Conservation (phyloP, 306 rosid species). For the Cicer chorassanicum region DNA sequence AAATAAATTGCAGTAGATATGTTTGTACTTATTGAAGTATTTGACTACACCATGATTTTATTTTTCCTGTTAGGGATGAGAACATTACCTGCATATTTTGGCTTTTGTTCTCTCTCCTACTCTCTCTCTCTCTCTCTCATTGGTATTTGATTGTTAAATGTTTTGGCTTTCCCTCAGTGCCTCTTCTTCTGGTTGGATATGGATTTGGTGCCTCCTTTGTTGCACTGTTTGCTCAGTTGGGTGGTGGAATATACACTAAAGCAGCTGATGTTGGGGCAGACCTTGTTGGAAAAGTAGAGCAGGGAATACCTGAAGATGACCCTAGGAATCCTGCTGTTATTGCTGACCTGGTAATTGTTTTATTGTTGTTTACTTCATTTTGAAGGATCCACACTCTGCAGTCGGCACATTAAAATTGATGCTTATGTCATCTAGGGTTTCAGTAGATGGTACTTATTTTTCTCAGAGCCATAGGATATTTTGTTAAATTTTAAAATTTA, state of each 20-base stretch:
- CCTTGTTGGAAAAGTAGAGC: slow-evolving; percentile 98
- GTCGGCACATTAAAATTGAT: slow-evolving; percentile 2
- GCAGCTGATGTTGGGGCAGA: slow-evolving; percentile 99
- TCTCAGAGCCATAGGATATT: not conserved
- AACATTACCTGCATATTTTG: slow-evolving; percentile 25
- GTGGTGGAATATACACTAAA: slow-evolving; percentile 97
- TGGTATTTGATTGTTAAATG: slow-evolving; percentile 39
- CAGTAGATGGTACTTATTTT: slow-evolving; percentile 12
- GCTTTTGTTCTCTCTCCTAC: slow-evolving; percentile 27
- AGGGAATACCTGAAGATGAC: slow-evolving; percentile 99
- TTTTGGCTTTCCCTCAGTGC: slow-evolving; percentile 67
- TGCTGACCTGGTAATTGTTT: slow-evolving; percentile 88
- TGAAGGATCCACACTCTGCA: not conserved
- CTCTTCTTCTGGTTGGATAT: slow-evolving; percentile 98
- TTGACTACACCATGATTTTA: slow-evolving; percentile 12
- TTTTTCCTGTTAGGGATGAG: slow-evolving; percentile 19
- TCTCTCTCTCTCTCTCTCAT: slow-evolving; percentile 20
- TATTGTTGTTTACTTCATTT: slow-evolving; percentile 39
- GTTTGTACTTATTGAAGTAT: not conserved
- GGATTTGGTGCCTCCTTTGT: slow-evolving; percentile 99
- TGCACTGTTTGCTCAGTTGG: slow-evolving; percentile 96
- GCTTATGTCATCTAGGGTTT: slow-evolving; percentile 34
- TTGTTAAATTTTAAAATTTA: slow-evolving; percentile 28
- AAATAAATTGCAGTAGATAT: slow-evolving; percentile 32
- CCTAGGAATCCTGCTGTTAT: slow-evolving; percentile 99